Evolutionary conservation across 2,329 filamentous ascomycete species (phyloP), one percentile per base, ranked within the genome.

Genomic region (Sporothrix sp.): DNA sequence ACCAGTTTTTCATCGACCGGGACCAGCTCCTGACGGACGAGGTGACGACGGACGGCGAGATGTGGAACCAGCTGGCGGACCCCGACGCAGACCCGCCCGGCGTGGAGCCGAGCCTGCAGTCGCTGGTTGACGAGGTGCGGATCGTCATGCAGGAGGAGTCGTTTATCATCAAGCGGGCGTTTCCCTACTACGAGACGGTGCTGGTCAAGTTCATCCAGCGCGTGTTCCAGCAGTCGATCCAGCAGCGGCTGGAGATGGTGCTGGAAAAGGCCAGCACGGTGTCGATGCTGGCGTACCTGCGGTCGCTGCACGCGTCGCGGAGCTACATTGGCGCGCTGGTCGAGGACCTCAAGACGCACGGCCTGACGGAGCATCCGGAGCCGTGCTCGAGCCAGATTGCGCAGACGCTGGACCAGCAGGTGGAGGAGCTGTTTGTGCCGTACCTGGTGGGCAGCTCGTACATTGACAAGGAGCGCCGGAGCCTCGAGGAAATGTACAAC

Each of bases 1-100:
- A 98, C 68, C 89, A 95, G 62, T 98, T 98, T 75, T 98, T 98
- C 69, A 96, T 98, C 62, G 93, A 97, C 63, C 78, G 90, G 23
- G 93, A 89, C 58, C 91, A 97, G 65, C 73, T 98, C 52, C 84
- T 95, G 45, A 85, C 84, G 0, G 90, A 95, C 60, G 90, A 95
- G 64, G 80, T 95, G 14, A 77, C 76, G 3, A 77, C 79, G 11
- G 87, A 93, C 59, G 77, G 75, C 52, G 79, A 88, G 55, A 84
- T 81, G 2, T 96, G 91, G 90, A 91, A 97, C 52, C 83, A 84
- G 58, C 74, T 98, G 48, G 91, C 94, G 42, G 93, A 98, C 62
- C 94, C 94, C 0, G 93, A 98, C 67, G 81, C 87, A 1, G 90
- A 95, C 45, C 86, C 90, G 2, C 90, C 91, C 0, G 86, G 87